Evolutionary conservation across 164 flowering plant species (phyloP).

Genomic region (Paratinospora sagittata): DNA sequence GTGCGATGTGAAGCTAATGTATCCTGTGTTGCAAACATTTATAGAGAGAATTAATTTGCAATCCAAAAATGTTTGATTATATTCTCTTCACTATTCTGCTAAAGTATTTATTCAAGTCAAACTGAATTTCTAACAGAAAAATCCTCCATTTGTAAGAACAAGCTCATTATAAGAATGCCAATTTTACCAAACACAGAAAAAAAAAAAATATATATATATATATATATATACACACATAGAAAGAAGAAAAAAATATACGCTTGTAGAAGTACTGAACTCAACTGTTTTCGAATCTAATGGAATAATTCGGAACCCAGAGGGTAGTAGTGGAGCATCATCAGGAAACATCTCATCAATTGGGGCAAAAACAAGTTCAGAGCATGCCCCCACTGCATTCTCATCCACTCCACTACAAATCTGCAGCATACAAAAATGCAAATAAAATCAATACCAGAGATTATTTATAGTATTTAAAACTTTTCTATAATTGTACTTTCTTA

Average conservation of each 20-base stretch:
- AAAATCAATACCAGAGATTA: not conserved
- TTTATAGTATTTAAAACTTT: not conserved
- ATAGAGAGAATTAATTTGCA: slow-evolving; percentile 13
- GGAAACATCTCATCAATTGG: slow-evolving; percentile 96
- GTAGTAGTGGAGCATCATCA: slow-evolving; percentile 79
- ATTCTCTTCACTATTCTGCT: not conserved
- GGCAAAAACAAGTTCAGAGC: slow-evolving; percentile 89
- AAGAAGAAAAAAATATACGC: slow-evolving; percentile 1
- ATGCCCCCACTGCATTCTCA: slow-evolving; percentile 82
- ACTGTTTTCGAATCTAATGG: slow-evolving; percentile 79
- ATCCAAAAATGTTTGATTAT: not conserved
- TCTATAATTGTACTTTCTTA: not conserved
- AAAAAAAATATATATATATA: too few species aligned
- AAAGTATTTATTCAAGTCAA: not conserved
- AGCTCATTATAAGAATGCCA: too few species aligned
- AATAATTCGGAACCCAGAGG: slow-evolving; percentile 89
- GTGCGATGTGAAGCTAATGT: slow-evolving; percentile 48
- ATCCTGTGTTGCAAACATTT: slow-evolving; percentile 46
- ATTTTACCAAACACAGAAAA: too few species aligned
- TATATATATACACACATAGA: too few species aligned
- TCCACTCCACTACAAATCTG: slow-evolving; percentile 86
- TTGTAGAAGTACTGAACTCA: slow-evolving; percentile 25
- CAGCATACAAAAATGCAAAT: not conserved
- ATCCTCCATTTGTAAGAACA: too few species aligned
- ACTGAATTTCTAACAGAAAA: too few species aligned